Evolutionary conservation across 169 alveolate genomes (phyloP).

Genomic region (Eimeria brunetti): DNA sequence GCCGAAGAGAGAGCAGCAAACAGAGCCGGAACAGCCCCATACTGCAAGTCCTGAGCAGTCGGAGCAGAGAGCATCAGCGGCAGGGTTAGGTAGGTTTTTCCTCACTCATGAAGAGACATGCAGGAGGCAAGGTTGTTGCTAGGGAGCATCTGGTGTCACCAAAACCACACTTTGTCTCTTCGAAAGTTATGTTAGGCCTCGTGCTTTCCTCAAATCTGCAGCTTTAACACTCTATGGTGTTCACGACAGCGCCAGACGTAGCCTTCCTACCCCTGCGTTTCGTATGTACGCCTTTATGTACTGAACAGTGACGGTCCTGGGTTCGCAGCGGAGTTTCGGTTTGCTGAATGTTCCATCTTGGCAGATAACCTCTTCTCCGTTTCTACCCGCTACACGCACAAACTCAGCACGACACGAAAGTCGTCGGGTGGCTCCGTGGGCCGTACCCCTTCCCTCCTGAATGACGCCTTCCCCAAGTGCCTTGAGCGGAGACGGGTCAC

Average conservation of each 20-base stretch:
- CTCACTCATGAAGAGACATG: background rate
- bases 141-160: background rate
- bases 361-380: conserved; percentile 78
- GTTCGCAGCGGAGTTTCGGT: conserved; percentile 74
- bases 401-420: conserved; percentile 69
- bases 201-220: background rate
- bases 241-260: background rate
- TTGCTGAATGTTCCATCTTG: conserved; percentile 76
- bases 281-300: conserved; percentile 55
- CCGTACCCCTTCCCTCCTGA: conserved; percentile 74
- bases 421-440: conserved; percentile 72
- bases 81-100: background rate
- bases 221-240: background rate
- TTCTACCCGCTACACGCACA: conserved; percentile 65
- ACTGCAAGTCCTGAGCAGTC: conserved; percentile 59
- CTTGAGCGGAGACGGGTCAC: conserved; percentile 77
- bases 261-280: conserved; percentile 65
- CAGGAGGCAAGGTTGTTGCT: background rate
- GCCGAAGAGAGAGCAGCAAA: conserved; percentile 64
- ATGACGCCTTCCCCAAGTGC: conserved; percentile 71
- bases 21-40: conserved; percentile 72
- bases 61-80: conserved; percentile 11
- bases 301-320: conserved; percentile 55
- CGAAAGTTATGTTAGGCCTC: background rate
- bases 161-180: background rate